These are phyloP conservation scores for Colletotrichum sp. DNA, from an alignment of 2,329 filamentous ascomycete genomes.

Conservation along the genomic window DNA sequence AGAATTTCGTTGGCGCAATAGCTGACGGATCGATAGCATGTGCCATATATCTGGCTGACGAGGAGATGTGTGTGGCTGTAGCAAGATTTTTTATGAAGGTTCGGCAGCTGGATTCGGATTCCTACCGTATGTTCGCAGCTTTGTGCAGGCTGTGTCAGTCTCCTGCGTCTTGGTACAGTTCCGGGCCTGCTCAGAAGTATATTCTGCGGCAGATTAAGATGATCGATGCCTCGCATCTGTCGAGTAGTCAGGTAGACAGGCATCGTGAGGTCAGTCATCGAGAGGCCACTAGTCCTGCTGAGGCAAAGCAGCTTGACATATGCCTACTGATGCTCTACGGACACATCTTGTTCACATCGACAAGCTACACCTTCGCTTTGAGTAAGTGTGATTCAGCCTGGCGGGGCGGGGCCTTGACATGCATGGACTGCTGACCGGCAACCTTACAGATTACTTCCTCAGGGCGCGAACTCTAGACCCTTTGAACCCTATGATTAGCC, in stretches of 20 bases:
- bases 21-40: conserved; percentile 61
- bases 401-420: neutral
- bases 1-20: neutral
- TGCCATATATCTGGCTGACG: conserved; percentile 80
- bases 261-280: conserved; percentile 35
- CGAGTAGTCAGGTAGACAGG: conserved; percentile 4
- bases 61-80: conserved; percentile 73
- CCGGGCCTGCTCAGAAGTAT: conserved; percentile 86
- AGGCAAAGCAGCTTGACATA: conserved; percentile 65
- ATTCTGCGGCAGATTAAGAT: conserved; percentile 90
- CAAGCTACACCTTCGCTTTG: conserved; percentile 81
- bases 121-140: conserved; percentile 81
- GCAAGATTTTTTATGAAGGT: conserved; percentile 86
- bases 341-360: conserved; percentile 84
- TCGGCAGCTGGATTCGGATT: conserved; percentile 78
- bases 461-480: conserved; percentile 77
- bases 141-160: conserved; percentile 79
- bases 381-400: conserved; percentile 52
- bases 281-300: conserved; percentile 25
- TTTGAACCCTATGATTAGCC: conserved; percentile 76
- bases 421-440: neutral
- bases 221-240: conserved; percentile 69
- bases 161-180: conserved; percentile 76
- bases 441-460: conserved; percentile 74
- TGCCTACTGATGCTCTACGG: conserved; percentile 87